These are phyloP conservation scores for Clavulina sp. DNA, from an alignment of 768 basidiomycete species.

Conservation along the genomic window DNA sequence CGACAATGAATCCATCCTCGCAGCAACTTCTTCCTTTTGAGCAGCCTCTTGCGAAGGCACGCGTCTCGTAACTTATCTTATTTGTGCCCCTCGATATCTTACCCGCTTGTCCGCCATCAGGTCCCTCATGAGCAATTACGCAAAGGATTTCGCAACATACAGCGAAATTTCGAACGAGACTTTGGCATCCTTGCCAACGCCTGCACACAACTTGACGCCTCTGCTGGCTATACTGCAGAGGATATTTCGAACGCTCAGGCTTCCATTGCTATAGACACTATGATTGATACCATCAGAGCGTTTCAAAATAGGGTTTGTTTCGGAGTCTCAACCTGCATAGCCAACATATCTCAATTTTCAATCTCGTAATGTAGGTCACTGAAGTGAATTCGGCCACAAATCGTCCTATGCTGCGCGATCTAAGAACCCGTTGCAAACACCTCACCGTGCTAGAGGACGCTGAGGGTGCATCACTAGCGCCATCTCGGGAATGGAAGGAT, in stretches of 20 bases:
- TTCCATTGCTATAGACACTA: constrained; percentile 33
- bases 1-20: background rate
- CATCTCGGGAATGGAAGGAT: constrained; percentile 58
- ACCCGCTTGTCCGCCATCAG: constrained; percentile 22
- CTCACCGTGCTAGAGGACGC: constrained; percentile 48
- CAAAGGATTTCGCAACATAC: constrained; percentile 69
- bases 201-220: constrained; percentile 39
- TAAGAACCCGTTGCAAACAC: constrained; percentile 58
- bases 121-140: constrained; percentile 83
- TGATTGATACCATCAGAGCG: constrained; percentile 58
- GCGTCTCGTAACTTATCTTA: constrained; percentile 12
- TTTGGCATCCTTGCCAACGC: constrained; percentile 38
- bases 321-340: constrained; percentile 7
- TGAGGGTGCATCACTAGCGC: constrained; percentile 32
- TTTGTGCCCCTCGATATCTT: constrained; percentile 1
- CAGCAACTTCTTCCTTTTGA: constrained; percentile 48
- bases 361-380: constrained; percentile 23
- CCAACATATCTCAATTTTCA: background rate
- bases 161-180: constrained; percentile 70
- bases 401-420: constrained; percentile 46
- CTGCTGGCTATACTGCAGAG: constrained; percentile 17
- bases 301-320: constrained; percentile 75
- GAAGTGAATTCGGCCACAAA: constrained; percentile 32
- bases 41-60: constrained; percentile 62
- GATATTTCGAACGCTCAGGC: constrained; percentile 32